A percentile compares a stretch with the other conserved stretches of the same genome.
Conservation (phyloP, 2,329 filamentous ascomycete genomes). For the Diaporthe eres region DNA sequence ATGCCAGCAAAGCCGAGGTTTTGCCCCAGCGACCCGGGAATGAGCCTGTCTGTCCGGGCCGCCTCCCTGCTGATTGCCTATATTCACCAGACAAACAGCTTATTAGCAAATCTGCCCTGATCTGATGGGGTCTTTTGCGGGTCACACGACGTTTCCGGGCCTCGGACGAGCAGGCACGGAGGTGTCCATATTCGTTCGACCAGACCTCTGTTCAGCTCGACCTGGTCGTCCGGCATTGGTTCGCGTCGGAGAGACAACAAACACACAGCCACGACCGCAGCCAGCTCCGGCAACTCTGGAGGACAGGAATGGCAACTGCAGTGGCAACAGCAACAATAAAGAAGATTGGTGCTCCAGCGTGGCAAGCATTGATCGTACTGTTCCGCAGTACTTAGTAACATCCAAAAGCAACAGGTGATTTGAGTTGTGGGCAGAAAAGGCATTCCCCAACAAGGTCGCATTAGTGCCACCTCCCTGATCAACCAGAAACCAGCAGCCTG, state of each 20-base stretch:
- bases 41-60: slow-evolving; percentile 5
- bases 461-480: slow-evolving; percentile 18
- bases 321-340: not conserved
- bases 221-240: not conserved
- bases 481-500: slow-evolving; percentile 9
- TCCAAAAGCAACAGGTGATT: not conserved
- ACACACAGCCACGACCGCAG: slow-evolving; percentile 20
- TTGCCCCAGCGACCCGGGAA: not conserved
- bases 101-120: slow-evolving; percentile 7
- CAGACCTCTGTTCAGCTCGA: not conserved
- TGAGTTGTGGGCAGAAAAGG: not conserved
- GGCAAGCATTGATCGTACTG: not conserved
- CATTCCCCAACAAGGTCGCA: slow-evolving; percentile 17
- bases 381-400: not conserved
- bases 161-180: not conserved
- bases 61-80: not conserved
- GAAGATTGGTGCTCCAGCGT: not conserved
- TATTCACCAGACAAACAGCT: not conserved
- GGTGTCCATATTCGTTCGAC: not conserved
- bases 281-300: not conserved
- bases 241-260: not conserved
- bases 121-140: not conserved
- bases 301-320: no score
- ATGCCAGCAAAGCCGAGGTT: slow-evolving; percentile 2
- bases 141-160: not conserved